Evolutionary conservation across 2,329 filamentous ascomycete genomes (phyloP).

Genomic region (Sordariomycetes sp.): DNA sequence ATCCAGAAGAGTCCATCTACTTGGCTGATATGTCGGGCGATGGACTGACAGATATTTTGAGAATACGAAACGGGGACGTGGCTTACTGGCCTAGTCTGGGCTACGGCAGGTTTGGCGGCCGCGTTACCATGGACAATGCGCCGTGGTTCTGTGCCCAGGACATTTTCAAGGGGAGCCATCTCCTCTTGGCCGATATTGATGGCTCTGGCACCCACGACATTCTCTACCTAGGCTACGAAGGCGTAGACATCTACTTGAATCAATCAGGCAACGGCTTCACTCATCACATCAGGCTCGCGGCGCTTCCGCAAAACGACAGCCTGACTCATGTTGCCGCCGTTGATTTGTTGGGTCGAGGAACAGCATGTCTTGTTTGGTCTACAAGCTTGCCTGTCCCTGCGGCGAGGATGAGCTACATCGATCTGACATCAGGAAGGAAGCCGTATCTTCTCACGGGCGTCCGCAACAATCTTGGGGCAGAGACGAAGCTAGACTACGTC

Average conservation of each 20-base stretch:
- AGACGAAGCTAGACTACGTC: constrained; percentile 10
- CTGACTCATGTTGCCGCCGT: constrained; percentile 6
- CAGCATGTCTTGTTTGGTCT: constrained; percentile 12
- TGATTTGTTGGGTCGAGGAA: constrained; percentile 13
- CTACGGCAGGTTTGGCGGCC: constrained; percentile 18
- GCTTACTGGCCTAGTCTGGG: constrained; percentile 25
- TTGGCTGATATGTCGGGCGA: constrained; percentile 17
- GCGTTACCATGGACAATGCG: constrained; percentile 16
- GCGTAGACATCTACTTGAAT: constrained; percentile 12
- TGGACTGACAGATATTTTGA: constrained; percentile 14
- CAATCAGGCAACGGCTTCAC: constrained; percentile 10
- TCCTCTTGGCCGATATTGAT: constrained; percentile 13
- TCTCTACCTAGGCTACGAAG: constrained; percentile 11
- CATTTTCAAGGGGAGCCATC: constrained; percentile 7
- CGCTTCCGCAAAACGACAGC: constrained; percentile 5
- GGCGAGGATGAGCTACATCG: constrained; percentile 9
- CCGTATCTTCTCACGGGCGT: constrained; percentile 11
- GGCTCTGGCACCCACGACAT: constrained; percentile 16
- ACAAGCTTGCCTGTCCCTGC: background rate
- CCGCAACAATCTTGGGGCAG: constrained; percentile 12
- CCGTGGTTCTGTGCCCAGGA: constrained; percentile 11
- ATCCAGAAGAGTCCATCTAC: constrained; percentile 6
- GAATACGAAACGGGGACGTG: constrained; percentile 14
- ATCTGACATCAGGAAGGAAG: constrained; percentile 11
- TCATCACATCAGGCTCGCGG: background rate